Evolutionary conservation across 2,329 filamentous ascomycete genomes (phyloP), one percentile per base, ranked within the genome.

Genomic region (Colletotrichum paranaense): DNA sequence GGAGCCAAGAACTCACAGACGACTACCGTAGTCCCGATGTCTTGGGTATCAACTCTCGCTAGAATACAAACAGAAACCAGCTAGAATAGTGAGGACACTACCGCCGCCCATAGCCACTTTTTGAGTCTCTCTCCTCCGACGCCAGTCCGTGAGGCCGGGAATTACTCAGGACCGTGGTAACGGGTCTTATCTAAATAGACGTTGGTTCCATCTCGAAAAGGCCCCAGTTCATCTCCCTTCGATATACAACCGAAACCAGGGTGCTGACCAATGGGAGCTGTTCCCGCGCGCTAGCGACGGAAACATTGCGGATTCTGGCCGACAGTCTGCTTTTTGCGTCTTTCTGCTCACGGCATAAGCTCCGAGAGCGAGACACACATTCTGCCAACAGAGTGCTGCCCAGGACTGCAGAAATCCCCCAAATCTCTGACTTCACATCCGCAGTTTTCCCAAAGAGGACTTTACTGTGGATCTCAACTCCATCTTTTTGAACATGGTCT

Each of bases 221-320:
- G 63, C 68, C 68, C 68, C 58, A 58, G 65, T 62, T 68, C 65
- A 72, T 72, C 65, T 72, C 69, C 66, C 42, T 56, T 65, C 67
- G 28, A 52, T 70, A 57, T 65, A 58, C 46, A 65, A 53, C 46
- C 56, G 24, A 35, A 52, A 65, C 22, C 53, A 28, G 67, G 60
- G 22, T 38, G n/a, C 14, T 5, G 49, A 28, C 71, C 59, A 73
- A 73, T 73, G 14, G 55, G 60, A 73, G 64, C 64, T 22, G 8
- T 57, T 70, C 55, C 55, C 60, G 67, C 60, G 55, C 56, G 62
- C 60, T 73, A 73, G 67, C 28, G 38, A 35, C 60, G 46, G 60
- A 73, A 73, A 73, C 71, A 68, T 56, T 52, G 55, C 67, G 35
- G 67, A 64, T 69, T 64, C 24, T 64, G 53, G 38, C 30, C 70